These are phyloP conservation scores for Thalassiosira profunda DNA, from an alignment of 108 stramenopile genomes.

Conservation along the genomic window DNA sequence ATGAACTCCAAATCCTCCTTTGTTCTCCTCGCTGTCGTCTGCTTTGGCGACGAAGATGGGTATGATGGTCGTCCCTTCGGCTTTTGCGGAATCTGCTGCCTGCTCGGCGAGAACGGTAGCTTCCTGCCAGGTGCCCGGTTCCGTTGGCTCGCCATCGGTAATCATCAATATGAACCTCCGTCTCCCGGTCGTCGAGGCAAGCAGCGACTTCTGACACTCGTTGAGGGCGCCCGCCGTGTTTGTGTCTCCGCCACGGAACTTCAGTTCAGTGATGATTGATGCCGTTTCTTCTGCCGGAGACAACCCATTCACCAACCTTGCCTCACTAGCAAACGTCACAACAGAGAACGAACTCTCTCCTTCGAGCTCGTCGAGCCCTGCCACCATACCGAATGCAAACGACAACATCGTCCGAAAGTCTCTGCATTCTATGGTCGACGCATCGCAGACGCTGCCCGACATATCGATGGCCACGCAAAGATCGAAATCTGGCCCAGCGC, in stretches of 20 bases:
- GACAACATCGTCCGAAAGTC: constrained; percentile 33
- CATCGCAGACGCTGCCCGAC: constrained; percentile 35
- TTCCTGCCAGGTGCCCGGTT: not conserved
- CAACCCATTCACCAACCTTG: constrained; percentile 18
- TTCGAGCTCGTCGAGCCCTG: constrained; percentile 4
- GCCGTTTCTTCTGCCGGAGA: constrained; percentile 4
- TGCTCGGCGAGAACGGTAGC: not conserved
- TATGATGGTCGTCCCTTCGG: not conserved
- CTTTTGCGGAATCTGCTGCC: not conserved
- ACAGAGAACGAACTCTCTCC: constrained; percentile 15
- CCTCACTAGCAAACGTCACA: constrained; percentile 25
- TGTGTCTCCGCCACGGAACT: not conserved
- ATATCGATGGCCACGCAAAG: constrained; percentile 42
- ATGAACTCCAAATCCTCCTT: too few relatives aligned
- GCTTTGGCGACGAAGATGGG: not conserved
- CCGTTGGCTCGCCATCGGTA: constrained; percentile 31
- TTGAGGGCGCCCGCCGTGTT: not conserved
- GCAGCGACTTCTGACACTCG: constrained; percentile 3
- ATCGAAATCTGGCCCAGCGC: constrained; percentile 27
- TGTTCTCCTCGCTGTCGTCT: not conserved
- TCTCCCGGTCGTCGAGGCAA: constrained; percentile 18
- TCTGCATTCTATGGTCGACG: constrained; percentile 1
- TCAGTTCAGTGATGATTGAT: not conserved
- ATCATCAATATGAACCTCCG: constrained; percentile 30
- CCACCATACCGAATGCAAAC: constrained; percentile 28